phyloP scores from a whole-genome alignment of 805 yeast genomes.

The Saturnispora silvae region DNA sequence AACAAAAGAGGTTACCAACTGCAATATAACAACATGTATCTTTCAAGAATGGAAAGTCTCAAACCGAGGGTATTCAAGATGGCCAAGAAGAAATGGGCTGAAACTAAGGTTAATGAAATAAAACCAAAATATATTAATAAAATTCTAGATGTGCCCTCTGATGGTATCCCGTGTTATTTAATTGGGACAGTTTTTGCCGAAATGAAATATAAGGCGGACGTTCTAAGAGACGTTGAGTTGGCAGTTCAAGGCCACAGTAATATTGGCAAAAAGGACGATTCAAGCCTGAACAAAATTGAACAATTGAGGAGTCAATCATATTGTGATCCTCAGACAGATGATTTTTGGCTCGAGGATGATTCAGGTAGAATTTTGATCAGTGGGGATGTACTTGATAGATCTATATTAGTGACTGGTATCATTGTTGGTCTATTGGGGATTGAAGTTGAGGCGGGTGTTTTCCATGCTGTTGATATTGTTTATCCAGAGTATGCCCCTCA shows the following conservation, averaged over 20 bases:
- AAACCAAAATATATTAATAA: conserved; percentile 29
- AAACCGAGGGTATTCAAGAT: conserved; percentile 36
- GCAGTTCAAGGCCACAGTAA: conserved; percentile 43
- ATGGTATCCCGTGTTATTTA: conserved; percentile 67
- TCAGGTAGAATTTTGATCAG: conserved; percentile 74
- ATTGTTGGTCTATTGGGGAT: conserved; percentile 80
- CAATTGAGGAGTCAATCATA: conserved; percentile 33
- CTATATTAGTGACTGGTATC: conserved; percentile 78
- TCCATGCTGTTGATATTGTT: conserved; percentile 70
- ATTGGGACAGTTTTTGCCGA: conserved; percentile 82
- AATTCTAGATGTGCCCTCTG: conserved; percentile 52
- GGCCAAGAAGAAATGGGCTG: conserved; percentile 33
- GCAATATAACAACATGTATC: conserved; percentile 53
- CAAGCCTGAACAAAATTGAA: conserved; percentile 14
- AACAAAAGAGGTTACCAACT: conserved; percentile 33
- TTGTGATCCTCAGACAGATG: conserved; percentile 45
- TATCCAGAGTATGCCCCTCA: conserved; percentile 63
- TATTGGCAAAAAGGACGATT: conserved; percentile 12
- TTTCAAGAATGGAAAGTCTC: conserved; percentile 37
- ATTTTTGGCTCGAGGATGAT: conserved; percentile 79
- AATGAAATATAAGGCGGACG: conserved; percentile 74
- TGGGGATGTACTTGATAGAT: conserved; percentile 47
- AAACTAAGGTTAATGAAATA: conserved; percentile 28
- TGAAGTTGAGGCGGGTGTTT: conserved; percentile 73
- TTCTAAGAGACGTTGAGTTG: conserved; percentile 67